Percentiles rank a stretch among this genome's conserved stretches.
Evolutionary conservation across 78 protist genomes (phyloP).

Genomic region (Dictyostelium intermedium): DNA sequence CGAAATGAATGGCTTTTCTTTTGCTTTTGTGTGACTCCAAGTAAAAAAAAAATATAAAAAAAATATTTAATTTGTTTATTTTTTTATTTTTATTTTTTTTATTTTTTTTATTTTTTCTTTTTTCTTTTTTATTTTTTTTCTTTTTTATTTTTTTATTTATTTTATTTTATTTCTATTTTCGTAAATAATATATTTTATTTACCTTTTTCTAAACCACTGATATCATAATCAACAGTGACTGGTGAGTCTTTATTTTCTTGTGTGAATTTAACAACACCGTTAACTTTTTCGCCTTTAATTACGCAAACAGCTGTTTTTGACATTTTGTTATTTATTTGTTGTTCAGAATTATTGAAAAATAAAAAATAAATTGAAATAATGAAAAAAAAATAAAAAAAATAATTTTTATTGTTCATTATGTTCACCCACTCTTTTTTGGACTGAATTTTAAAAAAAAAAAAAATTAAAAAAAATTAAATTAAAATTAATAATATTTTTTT

Average conservation of each 20-base stretch:
- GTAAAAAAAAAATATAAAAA: too few species aligned
- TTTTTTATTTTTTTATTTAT: background rate
- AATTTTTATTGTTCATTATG: background rate
- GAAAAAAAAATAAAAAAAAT: background rate
- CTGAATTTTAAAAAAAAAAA: background rate
- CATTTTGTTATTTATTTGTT: constrained; percentile 16
- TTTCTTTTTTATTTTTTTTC: background rate
- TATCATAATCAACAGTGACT: constrained; percentile 39
- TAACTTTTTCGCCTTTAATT: constrained; percentile 50
- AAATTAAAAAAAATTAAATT: background rate
- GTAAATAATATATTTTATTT: background rate
- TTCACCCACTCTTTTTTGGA: background rate
- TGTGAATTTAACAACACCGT: constrained; percentile 55
- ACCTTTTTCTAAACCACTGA: constrained; percentile 31
- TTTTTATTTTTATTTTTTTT: background rate
- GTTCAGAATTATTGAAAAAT: background rate
- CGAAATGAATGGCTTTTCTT: too few species aligned
- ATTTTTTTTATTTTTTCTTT: background rate
- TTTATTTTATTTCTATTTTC: too few species aligned
- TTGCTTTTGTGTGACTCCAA: too few species aligned
- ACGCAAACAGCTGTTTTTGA: constrained; percentile 59
- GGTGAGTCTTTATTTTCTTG: constrained; percentile 26
- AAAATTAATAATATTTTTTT: background rate
- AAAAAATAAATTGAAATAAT: constrained; percentile 2
- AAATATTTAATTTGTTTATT: too few species aligned